Evolutionary conservation across 2,329 filamentous ascomycete genomes (phyloP), one percentile per base, ranked within the genome.

Genomic region (Penicillium sp.): DNA sequence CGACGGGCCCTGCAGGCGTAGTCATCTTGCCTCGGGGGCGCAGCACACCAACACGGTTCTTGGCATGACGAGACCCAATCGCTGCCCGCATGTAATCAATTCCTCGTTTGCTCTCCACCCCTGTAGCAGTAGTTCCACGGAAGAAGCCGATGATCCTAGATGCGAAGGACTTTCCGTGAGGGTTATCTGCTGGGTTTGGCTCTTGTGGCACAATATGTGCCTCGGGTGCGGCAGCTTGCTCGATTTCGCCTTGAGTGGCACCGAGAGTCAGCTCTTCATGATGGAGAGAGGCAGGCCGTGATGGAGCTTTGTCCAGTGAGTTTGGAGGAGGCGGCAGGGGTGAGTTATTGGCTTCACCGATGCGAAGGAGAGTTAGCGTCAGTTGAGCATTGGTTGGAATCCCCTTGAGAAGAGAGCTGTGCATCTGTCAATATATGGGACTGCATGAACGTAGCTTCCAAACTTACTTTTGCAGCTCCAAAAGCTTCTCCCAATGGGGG

Each of bases 371-470:
- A 0, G 88, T 94, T 23, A 94, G 72, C 0, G 87, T 83, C 14
- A 94, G 78, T 61, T 95, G 89, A 3, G 87, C 87, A 62, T 94
- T 93, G 1, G 88, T 95, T 0, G 89, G 89, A 0, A 93, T 83
- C 2, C 87, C 87, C 61, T 86, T 87, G 41, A 95, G 79, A 1
- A 93, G 64, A 0, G 85, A 88, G 54, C 72, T 74, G 40, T 34
- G 2, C 9, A 13, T 34, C 27, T 11, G 44, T 68, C 44, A 65
- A 55, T 28, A 44, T 23, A 6, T 36, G 23, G 2, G 14, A 7
- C 11, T 14, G 5, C 4, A 6, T 14, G 6, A 24, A 14, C 5
- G n/a, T n/a, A 18, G 22, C 1, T 27, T 8, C 3, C 11, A 6
- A 4, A 40, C 54, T 37, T 56, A 67, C 64, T 89, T 89, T 49